phyloP scores from a whole-genome alignment of 2,329 filamentous ascomycete genomes.

The Alternaria arborescens region DNA sequence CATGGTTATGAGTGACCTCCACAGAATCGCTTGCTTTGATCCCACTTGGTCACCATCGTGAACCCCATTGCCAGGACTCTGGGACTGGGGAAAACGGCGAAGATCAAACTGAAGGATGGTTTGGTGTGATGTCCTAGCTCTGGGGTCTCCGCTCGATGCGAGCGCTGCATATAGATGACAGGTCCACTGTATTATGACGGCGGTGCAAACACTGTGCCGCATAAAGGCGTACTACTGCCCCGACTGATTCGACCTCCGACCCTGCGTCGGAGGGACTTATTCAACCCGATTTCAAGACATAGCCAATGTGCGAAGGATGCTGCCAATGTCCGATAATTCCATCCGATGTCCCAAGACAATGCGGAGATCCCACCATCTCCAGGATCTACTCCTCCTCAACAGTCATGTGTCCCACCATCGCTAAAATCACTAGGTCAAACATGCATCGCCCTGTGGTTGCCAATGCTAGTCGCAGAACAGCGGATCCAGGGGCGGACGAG shows the following conservation, averaged over 20 bases:
- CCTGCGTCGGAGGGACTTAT: conserved; percentile 1
- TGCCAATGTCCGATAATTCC: conserved; percentile 13
- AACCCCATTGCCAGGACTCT: conserved; percentile 10
- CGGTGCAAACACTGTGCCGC: conserved; percentile 1
- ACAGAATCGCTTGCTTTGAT: conserved; percentile 9
- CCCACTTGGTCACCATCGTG: conserved; percentile 8
- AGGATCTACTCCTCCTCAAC: conserved; percentile 5
- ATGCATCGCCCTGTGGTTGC: not conserved
- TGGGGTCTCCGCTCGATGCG: conserved; percentile 5
- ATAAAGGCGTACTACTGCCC: conserved; percentile 1
- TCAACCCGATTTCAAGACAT: conserved; percentile 8
- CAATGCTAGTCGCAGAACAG: conserved; percentile 6
- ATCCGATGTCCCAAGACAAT: conserved; percentile 4
- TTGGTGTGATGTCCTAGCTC: conserved; percentile 3
- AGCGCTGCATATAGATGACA: not conserved
- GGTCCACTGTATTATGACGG: not conserved
- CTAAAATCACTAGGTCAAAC: not conserved
- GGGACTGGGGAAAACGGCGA: conserved; percentile 17
- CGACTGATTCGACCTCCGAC: conserved; percentile 3
- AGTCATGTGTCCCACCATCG: conserved; percentile 18
- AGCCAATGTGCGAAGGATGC: conserved; percentile 3
- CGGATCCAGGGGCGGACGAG: not conserved
- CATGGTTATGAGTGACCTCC: conserved; percentile 1
- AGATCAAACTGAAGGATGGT: conserved; percentile 1
- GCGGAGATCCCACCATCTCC: conserved; percentile 14